These are phyloP conservation scores for Neurospora sp. DNA, from an alignment of 2,329 filamentous ascomycete species.

Conservation along the genomic window DNA sequence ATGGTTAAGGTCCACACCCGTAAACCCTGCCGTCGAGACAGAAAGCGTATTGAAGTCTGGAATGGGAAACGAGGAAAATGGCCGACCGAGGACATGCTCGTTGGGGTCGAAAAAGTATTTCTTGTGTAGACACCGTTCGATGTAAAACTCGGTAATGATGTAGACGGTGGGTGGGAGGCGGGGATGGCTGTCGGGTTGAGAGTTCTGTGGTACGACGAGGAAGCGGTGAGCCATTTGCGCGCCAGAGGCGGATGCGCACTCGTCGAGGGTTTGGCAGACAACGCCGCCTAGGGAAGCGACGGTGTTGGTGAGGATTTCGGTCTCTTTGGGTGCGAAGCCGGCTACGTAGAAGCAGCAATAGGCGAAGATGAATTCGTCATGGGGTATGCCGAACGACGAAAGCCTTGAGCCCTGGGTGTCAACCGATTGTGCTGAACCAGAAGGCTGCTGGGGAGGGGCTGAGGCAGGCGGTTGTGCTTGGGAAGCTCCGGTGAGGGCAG, in stretches of 20 bases:
- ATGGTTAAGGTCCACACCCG: constrained; percentile 75
- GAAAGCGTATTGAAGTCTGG: constrained; percentile 57
- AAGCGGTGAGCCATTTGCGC: constrained; percentile 31
- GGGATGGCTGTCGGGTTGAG: constrained; percentile 36
- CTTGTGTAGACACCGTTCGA: constrained; percentile 77
- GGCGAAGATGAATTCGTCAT: constrained; percentile 38
- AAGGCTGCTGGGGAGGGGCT: neutral
- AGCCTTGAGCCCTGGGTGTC: constrained; percentile 17
- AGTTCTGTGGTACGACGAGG: constrained; percentile 44
- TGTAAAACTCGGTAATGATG: constrained; percentile 80
- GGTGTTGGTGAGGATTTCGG: constrained; percentile 36
- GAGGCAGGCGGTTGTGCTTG: neutral
- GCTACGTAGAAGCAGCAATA: constrained; percentile 48
- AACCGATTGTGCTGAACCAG: constrained; percentile 5
- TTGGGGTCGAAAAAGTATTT: constrained; percentile 61
- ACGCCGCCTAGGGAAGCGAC: constrained; percentile 38
- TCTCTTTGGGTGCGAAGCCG: constrained; percentile 45
- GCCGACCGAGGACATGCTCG: constrained; percentile 63
- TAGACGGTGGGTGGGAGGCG: constrained; percentile 29
- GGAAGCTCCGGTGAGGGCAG: neutral
- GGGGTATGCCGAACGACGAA: constrained; percentile 15
- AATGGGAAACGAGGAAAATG: constrained; percentile 63
- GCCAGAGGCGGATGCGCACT: constrained; percentile 24
- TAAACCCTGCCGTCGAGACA: constrained; percentile 75
- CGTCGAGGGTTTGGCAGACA: constrained; percentile 32